These are phyloP conservation scores for Flaveria robusta DNA, from an alignment of 129 eudicot genomes.

Conservation along the genomic window DNA sequence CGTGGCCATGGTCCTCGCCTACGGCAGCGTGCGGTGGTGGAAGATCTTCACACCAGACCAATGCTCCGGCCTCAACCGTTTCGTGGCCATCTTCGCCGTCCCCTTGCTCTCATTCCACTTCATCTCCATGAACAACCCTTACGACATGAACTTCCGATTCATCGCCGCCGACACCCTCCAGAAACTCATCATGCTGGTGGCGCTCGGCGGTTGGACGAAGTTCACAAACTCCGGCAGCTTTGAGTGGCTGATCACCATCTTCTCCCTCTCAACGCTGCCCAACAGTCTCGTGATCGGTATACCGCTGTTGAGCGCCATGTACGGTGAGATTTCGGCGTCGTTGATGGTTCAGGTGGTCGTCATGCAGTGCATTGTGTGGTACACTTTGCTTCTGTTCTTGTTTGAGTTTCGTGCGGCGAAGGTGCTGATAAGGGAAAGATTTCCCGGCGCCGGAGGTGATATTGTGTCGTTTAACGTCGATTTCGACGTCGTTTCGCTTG, in stretches of 20 bases:
- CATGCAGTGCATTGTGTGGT: conserved; percentile 61
- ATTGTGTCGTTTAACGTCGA: conserved; percentile 48
- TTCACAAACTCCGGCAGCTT: conserved; percentile 39
- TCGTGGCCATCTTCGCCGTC: conserved; percentile 58
- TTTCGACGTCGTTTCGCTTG: conserved; percentile 54
- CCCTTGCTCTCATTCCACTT: conserved; percentile 59
- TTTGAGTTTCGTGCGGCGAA: conserved; percentile 61
- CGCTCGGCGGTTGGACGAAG: conserved; percentile 33
- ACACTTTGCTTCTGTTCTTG: conserved; percentile 52
- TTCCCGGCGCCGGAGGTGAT: conserved; percentile 51
- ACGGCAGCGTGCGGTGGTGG: conserved; percentile 62
- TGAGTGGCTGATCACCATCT: conserved; percentile 57
- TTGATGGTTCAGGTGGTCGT: conserved; percentile 66
- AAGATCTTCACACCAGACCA: conserved; percentile 55
- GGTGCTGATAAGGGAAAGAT: conserved; percentile 45
- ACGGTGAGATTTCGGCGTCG: conserved; percentile 43
- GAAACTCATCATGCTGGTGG: conserved; percentile 41
- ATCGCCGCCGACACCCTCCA: conserved; percentile 62
- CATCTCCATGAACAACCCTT: conserved; percentile 56
- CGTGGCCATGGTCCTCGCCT: conserved; percentile 57
- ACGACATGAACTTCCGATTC: conserved; percentile 57
- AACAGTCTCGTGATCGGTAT: conserved; percentile 66
- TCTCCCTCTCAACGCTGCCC: conserved; percentile 61
- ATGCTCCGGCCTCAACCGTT: conserved; percentile 62
- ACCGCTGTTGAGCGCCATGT: conserved; percentile 52